phyloP scores from a whole-genome alignment of 2,329 filamentous ascomycete genomes.

The Aureobasidium namibiae region DNA sequence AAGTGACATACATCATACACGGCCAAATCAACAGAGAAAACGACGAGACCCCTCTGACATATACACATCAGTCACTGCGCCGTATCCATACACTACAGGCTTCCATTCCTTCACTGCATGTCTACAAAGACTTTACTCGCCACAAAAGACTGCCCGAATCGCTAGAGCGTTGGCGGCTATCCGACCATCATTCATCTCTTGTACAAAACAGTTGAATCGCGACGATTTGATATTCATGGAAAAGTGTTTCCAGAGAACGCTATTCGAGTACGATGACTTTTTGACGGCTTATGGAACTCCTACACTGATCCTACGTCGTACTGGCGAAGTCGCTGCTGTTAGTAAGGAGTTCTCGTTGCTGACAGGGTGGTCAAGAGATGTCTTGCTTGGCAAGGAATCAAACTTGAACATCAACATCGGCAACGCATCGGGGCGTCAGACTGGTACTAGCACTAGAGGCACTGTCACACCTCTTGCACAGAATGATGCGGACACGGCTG shows the following conservation, averaged over 20 bases:
- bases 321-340: constrained; percentile 87
- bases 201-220: constrained; percentile 76
- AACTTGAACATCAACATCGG: constrained; percentile 82
- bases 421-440: constrained; percentile 33
- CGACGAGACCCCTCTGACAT: constrained; percentile 70
- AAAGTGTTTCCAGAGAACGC: constrained; percentile 85
- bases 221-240: constrained; percentile 97
- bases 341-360: constrained; percentile 96
- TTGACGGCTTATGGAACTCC: constrained; percentile 83
- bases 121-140: constrained; percentile 68
- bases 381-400: constrained; percentile 76
- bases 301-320: constrained; percentile 83
- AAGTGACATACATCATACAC: constrained; percentile 21
- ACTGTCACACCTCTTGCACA: constrained; percentile 38
- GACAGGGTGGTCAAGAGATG: constrained; percentile 87
- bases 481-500: constrained; percentile 20
- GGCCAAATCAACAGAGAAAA: constrained; percentile 34
- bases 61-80: constrained; percentile 81
- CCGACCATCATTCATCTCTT: constrained; percentile 86
- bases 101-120: constrained; percentile 84
- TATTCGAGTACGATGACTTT: constrained; percentile 90
- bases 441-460: constrained; percentile 38
- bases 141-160: constrained; percentile 70
- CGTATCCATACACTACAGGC: constrained; percentile 81
- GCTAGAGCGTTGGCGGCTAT: constrained; percentile 83